phyloP scores from a whole-genome alignment of 1,284 basidiomycete species.

The Ganoderma resinaceum region DNA sequence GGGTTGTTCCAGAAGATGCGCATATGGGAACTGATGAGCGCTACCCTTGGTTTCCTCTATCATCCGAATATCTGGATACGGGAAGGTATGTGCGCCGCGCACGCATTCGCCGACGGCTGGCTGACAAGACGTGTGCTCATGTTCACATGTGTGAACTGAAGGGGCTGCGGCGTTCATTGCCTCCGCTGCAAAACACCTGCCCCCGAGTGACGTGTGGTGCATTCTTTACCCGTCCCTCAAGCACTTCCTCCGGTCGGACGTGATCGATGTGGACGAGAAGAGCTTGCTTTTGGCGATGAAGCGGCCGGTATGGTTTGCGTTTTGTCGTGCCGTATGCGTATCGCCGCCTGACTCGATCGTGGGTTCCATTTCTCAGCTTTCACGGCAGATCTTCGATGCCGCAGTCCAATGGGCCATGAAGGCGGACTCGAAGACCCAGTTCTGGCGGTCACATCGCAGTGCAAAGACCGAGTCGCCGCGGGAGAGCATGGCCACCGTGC shows the following conservation, averaged over 20 bases:
- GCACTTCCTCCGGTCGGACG: constrained; percentile 86
- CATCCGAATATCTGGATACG: constrained; percentile 98
- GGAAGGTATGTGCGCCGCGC: constrained; percentile 63
- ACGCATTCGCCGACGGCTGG: neutral
- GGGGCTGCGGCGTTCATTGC: constrained; percentile 89
- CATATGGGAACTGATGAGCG: constrained; percentile 94
- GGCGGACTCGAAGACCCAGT: constrained; percentile 68
- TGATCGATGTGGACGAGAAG: constrained; percentile 79
- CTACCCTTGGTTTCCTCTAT: constrained; percentile 88
- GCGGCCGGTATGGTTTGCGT: constrained; percentile 65
- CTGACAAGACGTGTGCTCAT: neutral
- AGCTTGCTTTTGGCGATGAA: constrained; percentile 80
- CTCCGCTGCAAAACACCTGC: constrained; percentile 80
- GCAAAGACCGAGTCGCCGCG: constrained; percentile 69
- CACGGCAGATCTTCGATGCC: constrained; percentile 84
- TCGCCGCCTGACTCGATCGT: constrained; percentile 8
- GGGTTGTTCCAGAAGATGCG: constrained; percentile 90
- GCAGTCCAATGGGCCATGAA: constrained; percentile 91
- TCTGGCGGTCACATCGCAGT: constrained; percentile 71
- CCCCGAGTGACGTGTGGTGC: constrained; percentile 93
- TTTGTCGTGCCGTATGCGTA: neutral
- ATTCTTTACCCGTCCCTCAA: constrained; percentile 92
- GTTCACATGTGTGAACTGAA: constrained; percentile 39
- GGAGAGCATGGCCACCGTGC: constrained; percentile 70
- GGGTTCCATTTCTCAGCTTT: constrained; percentile 54